Base-by-base conservation (phyloP, 2,329 filamentous ascomycete genomes). In the Microdochium nivale region DNA sequence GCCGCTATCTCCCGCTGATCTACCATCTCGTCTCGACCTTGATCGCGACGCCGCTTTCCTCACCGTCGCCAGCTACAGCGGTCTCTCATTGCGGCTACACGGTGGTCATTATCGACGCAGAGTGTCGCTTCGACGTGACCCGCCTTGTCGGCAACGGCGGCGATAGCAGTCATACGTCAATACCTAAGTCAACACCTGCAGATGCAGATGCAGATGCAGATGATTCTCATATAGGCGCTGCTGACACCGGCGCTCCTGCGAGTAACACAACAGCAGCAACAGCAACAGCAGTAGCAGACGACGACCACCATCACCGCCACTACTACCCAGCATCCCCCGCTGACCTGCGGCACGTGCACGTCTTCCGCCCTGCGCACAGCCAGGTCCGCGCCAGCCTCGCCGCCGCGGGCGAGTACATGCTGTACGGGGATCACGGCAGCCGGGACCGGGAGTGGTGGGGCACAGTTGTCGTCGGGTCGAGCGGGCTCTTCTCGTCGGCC, bases 381-480 rank as follows among this genome's bases (percentile, higher is more conserved):
- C 24, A 60, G 23, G 51, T 71, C 24, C 63, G 63, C 21, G 63
- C 65, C 2, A 59, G 73, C 4, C 59, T 79, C 7, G 60, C 67
- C 2, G 66, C 68, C 0, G 70, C 73, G 3, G 69, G 74, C 49
- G 58, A 67, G 43, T 74, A 72, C 59, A 77, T 81, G 68, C 64
- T 81, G 4, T 82, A 83, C 61, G 69, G 70, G 2, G 53, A 60
- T 7, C 69, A 71, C 53, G 60, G 58, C 35, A 80, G 75, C 55
- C 67, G 68, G 4, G 63, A 58, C 25, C 71, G 79, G 3, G 70
- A 73, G 53, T 80, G 75, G 73, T 83, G 80, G 79, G 79, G 80
- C n/a, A 79, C 76, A 2, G 58, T 83, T 25, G 72, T 82, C 4
- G 57, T 81, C 37, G 77, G 76, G 10, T 71, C 70, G 16, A 44